Evolutionary conservation across 495 filamentous ascomycete genomes (phyloP).

Genomic region (Podospora pseudoanserina): DNA sequence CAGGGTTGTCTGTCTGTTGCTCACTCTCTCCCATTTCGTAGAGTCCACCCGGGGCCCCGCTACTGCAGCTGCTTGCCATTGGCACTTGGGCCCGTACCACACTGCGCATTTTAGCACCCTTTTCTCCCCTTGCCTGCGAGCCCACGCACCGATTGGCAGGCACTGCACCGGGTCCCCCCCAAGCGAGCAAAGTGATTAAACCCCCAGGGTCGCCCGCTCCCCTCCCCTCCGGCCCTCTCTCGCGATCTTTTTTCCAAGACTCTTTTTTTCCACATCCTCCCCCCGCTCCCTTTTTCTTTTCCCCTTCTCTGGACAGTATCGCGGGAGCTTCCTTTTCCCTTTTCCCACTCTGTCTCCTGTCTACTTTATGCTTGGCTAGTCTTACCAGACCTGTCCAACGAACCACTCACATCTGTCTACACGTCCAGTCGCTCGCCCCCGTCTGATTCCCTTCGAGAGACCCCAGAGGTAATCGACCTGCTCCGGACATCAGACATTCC

Average conservation of each 20-base stretch:
- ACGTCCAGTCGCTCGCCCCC: constrained; percentile 9
- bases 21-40: constrained; percentile 15
- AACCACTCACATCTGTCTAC: background rate
- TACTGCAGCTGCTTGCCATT: constrained; percentile 27
- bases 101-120: constrained; percentile 22
- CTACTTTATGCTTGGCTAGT: background rate
- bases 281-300: constrained; percentile 28
- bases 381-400: background rate
- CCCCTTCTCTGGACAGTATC: constrained; percentile 29
- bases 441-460: constrained; percentile 13
- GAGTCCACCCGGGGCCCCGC: constrained; percentile 19
- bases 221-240: constrained; percentile 28
- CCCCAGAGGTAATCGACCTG: constrained; percentile 32
- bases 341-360: background rate
- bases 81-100: constrained; percentile 23
- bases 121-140: constrained; percentile 18
- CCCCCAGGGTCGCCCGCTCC: constrained; percentile 33
- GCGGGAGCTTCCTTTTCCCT: constrained; percentile 27
- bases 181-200: constrained; percentile 36
- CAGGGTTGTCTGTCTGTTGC: no score
- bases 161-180: constrained; percentile 21
- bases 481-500: constrained; percentile 30
- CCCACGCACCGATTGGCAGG: constrained; percentile 15
- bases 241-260: constrained; percentile 36
- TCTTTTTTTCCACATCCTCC: constrained; percentile 23